phyloP scores from a whole-genome alignment of 371 early-diverging fungal species.

The Paramicrosporidium saccamoebae region DNA sequence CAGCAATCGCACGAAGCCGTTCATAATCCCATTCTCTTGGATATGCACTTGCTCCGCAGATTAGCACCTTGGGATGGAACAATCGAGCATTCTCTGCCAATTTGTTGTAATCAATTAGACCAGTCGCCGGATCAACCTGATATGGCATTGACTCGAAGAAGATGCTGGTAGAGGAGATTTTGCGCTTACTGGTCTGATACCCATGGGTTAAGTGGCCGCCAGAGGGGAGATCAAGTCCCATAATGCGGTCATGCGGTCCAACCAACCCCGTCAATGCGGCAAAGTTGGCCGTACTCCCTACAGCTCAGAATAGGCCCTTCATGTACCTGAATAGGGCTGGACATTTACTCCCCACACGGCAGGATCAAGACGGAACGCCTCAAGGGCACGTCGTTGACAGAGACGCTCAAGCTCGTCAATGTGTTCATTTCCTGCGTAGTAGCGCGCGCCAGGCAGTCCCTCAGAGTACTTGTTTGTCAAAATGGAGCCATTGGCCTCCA shows the following conservation, averaged over 20 bases:
- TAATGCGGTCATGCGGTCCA: conserved; percentile 81
- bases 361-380: conserved; percentile 63
- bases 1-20: conserved; percentile 67
- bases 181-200: conserved; percentile 94
- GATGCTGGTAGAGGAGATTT: conserved; percentile 84
- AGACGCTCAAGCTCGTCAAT: conserved; percentile 84
- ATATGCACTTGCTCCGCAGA: conserved; percentile 93
- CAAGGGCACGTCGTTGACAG: conserved; percentile 82
- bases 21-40: conserved; percentile 91
- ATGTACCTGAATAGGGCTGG: conserved; percentile 91
- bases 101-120: conserved; percentile 74
- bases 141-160: conserved; percentile 97
- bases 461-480: conserved; percentile 99
- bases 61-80: conserved; percentile 84
- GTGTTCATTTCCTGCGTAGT: conserved; percentile 82
- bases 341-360: conserved; percentile 97
- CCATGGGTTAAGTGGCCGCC: conserved; percentile 99
- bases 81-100: conserved; percentile 60
- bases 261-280: conserved; percentile 83
- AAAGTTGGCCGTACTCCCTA: conserved; percentile 94
- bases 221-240: conserved; percentile 93
- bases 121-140: conserved; percentile 50
- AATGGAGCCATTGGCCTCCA: conserved; percentile 88
- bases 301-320: no score
- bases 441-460: conserved; percentile 83